These are phyloP conservation scores for Rhizopus sp. DNA, from an alignment of 371 early-diverging fungal genomes.

Conservation along the genomic window DNA sequence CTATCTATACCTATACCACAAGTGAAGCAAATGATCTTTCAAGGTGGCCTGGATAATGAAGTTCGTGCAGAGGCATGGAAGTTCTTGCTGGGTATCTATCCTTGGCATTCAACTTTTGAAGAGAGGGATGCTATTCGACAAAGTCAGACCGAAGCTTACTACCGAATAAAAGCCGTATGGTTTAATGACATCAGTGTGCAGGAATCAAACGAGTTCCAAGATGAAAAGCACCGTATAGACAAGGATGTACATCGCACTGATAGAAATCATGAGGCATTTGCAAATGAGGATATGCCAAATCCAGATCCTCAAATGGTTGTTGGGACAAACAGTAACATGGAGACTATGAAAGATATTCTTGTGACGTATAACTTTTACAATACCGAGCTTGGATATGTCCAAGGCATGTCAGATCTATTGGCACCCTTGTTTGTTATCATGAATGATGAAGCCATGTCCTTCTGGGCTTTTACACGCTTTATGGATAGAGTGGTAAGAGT, in stretches of 20 bases:
- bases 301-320: conserved; percentile 56
- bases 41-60: conserved; percentile 82
- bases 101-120: conserved; percentile 80
- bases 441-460: conserved; percentile 87
- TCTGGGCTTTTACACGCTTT: conserved; percentile 89
- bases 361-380: conserved; percentile 88
- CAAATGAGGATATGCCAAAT: conserved; percentile 64
- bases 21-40: conserved; percentile 69
- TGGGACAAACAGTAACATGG: conserved; percentile 73
- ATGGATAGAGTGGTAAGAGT: conserved; percentile 80
- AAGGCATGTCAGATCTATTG: conserved; percentile 95
- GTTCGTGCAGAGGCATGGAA: conserved; percentile 90
- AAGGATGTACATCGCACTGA: conserved; percentile 96
- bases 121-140: conserved; percentile 69
- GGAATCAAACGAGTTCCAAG: conserved; percentile 63
- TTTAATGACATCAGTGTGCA: conserved; percentile 63
- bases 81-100: conserved; percentile 81
- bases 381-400: conserved; percentile 79
- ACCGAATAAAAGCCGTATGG: conserved; percentile 79
- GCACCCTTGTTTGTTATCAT: conserved; percentile 87
- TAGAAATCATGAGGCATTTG: conserved; percentile 77
- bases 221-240: conserved; percentile 87
- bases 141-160: conserved; percentile 73
- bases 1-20: conserved; percentile 52
- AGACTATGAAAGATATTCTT: conserved; percentile 84